Percentiles rank a stretch among this genome's conserved stretches.
These are phyloP conservation scores for Claviceps spartinae DNA, from an alignment of 2,329 filamentous ascomycete genomes.

Conservation along the genomic window DNA sequence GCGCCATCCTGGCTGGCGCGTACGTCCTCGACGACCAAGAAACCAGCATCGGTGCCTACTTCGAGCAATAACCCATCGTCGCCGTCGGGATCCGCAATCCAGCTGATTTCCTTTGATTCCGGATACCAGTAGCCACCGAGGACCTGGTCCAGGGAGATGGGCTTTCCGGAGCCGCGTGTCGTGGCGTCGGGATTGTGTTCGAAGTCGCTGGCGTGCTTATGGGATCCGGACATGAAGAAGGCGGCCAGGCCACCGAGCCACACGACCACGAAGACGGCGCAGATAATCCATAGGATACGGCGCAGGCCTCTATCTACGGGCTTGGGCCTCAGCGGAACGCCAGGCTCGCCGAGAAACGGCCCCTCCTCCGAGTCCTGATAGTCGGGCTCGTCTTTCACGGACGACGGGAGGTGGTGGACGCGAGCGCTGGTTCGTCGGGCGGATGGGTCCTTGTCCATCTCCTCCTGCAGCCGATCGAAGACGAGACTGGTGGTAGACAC, in stretches of 20 bases:
- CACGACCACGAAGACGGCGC: constrained; percentile 45
- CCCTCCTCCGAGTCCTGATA: constrained; percentile 34
- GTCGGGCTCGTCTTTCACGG: constrained; percentile 18
- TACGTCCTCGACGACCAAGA: constrained; percentile 78
- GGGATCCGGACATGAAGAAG: constrained; percentile 52
- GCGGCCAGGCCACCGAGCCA: constrained; percentile 57
- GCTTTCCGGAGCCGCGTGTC: constrained; percentile 51
- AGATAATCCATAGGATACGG: constrained; percentile 46
- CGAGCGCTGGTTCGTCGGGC: constrained; percentile 9
- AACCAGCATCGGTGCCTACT: constrained; percentile 54
- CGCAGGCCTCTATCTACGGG: constrained; percentile 54
- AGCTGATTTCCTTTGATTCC: constrained; percentile 53
- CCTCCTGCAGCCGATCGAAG: constrained; percentile 60
- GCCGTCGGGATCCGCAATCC: constrained; percentile 61
- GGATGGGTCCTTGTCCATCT: constrained; percentile 21
- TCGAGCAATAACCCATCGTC: constrained; percentile 81
- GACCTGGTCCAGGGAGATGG: constrained; percentile 60
- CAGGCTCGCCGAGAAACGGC: constrained; percentile 33
- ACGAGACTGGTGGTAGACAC: constrained; percentile 75
- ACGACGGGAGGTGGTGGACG: constrained; percentile 13
- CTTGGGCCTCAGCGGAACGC: constrained; percentile 27
- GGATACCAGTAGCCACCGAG: constrained; percentile 51
- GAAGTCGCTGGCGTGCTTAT: constrained; percentile 47
- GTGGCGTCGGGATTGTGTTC: constrained; percentile 58
- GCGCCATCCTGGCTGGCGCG: constrained; percentile 28